Evolutionary conservation across 139 green algal species (phyloP).

Genomic region (Closterium sp.): DNA sequence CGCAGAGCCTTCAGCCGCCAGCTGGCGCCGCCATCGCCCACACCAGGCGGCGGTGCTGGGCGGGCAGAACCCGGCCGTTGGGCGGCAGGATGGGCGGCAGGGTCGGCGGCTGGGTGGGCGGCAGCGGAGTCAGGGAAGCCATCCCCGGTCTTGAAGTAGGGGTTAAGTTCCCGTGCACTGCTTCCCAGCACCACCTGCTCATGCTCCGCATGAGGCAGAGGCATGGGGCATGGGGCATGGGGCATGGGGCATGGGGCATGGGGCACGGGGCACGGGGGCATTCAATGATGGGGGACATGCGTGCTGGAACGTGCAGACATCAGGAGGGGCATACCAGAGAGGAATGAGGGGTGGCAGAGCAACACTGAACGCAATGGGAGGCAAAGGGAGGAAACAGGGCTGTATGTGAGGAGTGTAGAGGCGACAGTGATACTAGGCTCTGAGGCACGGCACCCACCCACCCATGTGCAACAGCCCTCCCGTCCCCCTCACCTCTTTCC

Average conservation of each 20-base stretch:
- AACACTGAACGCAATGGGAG: too few species aligned
- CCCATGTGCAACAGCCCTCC: neutral
- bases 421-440: too few species aligned
- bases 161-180: slow-evolving; percentile 43
- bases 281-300: too few species aligned
- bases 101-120: too few species aligned
- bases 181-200: neutral
- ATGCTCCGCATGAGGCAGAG: neutral
- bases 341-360: too few species aligned
- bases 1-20: slow-evolving; percentile 91
- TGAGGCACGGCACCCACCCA: neutral
- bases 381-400: too few species aligned
- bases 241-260: neutral
- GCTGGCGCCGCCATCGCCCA: slow-evolving; percentile 84
- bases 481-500: slow-evolving; percentile 4
- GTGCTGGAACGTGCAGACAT: too few species aligned
- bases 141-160: slow-evolving; percentile 28
- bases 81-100: neutral
- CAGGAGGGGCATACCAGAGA: too few species aligned
- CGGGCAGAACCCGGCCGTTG: neutral
- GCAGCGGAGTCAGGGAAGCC: slow-evolving; percentile 1
- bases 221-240: neutral
- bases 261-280: neutral
- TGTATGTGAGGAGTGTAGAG: too few species aligned
- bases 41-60: neutral